These are phyloP conservation scores for sorghum (Sorghum bicolor) DNA, from an alignment of 176 grass and related monocot species.

Conservation along the genomic window Sorghum_bicolor_NCBIv3 NC_012870.2:72802501-72803000, in stretches of 20 bases:
- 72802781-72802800: neutral
- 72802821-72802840: neutral
- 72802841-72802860: neutral
- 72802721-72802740: neutral
- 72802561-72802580: neutral
- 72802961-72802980: neutral
- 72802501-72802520: constrained; percentile 15
- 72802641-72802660: neutral
- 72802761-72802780: no score
- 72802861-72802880: neutral
- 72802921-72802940: neutral
- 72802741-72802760: neutral
- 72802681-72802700: neutral
- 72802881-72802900: neutral
- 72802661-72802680: neutral
- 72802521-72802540: constrained; percentile 12
- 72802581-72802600: constrained; percentile 22
- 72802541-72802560: neutral
- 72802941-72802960: neutral
- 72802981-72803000: neutral
- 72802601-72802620: neutral
- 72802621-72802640: neutral
- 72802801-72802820: neutral
- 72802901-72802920: neutral
- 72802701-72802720: neutral